Base-by-base conservation (phyloP, 768 basidiomycete species). In the Daedalea quercina region DNA sequence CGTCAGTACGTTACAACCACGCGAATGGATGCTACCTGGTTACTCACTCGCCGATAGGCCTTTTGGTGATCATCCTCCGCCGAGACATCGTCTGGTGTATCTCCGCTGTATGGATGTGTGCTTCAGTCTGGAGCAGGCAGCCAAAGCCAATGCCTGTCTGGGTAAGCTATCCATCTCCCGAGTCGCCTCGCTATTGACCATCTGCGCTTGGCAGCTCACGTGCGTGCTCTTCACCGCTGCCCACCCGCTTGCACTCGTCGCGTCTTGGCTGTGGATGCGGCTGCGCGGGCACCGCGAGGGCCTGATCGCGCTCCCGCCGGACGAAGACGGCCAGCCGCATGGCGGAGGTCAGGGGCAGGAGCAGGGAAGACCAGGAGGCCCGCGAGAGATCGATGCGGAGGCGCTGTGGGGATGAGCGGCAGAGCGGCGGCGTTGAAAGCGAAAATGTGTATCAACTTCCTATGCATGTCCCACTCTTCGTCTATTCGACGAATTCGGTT, bases 1-100 rank as follows among this genome's bases (percentile, higher is more conserved):
- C 31, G 13, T 66, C 20, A 61, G 67, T 66, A 20, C 22, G 56
- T 28, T 1, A 26, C 19, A 9, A 11, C 23, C 11, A 15, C 1
- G 13, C 15, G 31, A 15, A 13, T 2, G 13, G 3, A 25, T 15
- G 22, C 9, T 43, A 33, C 20, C 49, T n/a, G 19, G 35, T 31
- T 23, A 22, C 34, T 37, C 9, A 19, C 47, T 2, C 47, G 33
- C 19, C 48, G 40, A 13, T 80, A 54, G 79, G 79, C 2, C 60
- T 87, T 0, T 31, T 82, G 33, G 76, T 87, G 26, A 65, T 89
- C 34, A 60, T 76, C 2, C n/a, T 78, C 1, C 72, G 82, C 1
- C 70, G 77, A 2, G 90, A 91, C 59, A 67, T 90, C 46, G 84
- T 90, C 0, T 90, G 86, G 85, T 81, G 82, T 33, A 72, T 84